Evolutionary conservation across 139 green algal genomes (phyloP), one percentile per base, ranked within the genome.

Genomic region (Chlamydomonas applanata): DNA sequence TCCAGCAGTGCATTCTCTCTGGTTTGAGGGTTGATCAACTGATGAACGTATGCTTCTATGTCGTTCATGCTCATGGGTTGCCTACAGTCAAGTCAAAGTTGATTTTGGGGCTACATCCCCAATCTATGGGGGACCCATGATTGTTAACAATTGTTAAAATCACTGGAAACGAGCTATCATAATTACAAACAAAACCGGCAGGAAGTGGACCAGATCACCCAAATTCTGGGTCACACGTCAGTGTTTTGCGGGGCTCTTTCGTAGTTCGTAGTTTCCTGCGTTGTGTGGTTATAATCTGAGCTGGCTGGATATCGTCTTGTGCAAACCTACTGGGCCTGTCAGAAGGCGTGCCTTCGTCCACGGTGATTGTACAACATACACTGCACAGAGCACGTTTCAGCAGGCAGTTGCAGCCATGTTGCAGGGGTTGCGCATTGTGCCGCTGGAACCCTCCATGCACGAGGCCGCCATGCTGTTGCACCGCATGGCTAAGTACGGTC

Each of bases 1-100:
- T 99, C 96, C 63, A 99, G 79, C 40, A 99, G 80, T 7, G 96
- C 96, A 68, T 96, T 97, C 72, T 99, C 96, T 20, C 94, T 79
- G 2, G 81, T 91, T 0, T 59, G 57, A 17, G 83, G 86, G 69
- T 87, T 86, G 44, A 83, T 87, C 14, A 90, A 82, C 65, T 90
- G 85, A 49, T 86, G 82, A 20, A 90, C 82, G 30, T 86, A 87
- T 4, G 57, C 29, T 44, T 87, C 81, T 30, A 89, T 86, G 33
- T 89, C 77, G 57, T 72, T 71, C 3, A 62, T 74, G 54, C 35
- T 62, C n/a, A 29, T 30, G 17, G 59, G 9, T 62, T 11, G 40
- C 40, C 40, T 49, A 49, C 46, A 62, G 53, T 62, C 53, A 62
- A 33, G 53, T 62, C 53, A 62, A 14, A 7, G 53, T 62, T 62